Evolutionary conservation across 2,329 filamentous ascomycete genomes (phyloP), one percentile per base, ranked within the genome.

Genomic region (Monilinia fructicola): DNA sequence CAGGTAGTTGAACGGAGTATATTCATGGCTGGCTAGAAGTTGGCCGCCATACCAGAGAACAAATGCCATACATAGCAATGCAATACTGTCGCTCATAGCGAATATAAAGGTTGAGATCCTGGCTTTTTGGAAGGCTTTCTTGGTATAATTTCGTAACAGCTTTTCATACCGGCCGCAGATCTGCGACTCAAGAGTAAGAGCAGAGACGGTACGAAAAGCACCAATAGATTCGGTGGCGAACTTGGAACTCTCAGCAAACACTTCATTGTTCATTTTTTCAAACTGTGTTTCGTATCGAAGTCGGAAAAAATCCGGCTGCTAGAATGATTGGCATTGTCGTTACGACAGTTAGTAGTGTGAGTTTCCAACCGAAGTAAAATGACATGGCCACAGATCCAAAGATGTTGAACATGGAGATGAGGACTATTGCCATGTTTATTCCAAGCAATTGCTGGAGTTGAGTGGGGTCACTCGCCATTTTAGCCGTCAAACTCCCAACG

Each of bases 281-380:
- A 88, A 85, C 66, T 84, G 79, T 16, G 80, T 76, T 72, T 86
- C 84, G 42, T 83, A 79, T n/a, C 80, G 77, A 54, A 87, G 77
- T 18, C 84, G 79, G 79, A 69, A 81, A 76, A 67, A 81, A 85
- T 14, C 71, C 69, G 9, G 68, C 81, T 5, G 76, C 70, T 12
- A 85, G 77, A 7, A 85, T 81, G 10, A 82, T 76, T 1, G 84
- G 84, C 67, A 85, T 75, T 0, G 81, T 79, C 1, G 89, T 85
- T 71, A 86, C 89, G 12, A 87, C 79, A 0, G 85, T 83, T 0
- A 93, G 86, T 0, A 92, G 78, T 0, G 88, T 86, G 10, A 94
- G 81, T 75, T 92, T 93, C 91, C 91, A 93, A 1, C 89, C 88
- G 74, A 89, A 92, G 4, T 83, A 80, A 72, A 91, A 92, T 1